These are phyloP conservation scores for Hyaloperonospora arabidopsidis DNA, from an alignment of 352 stramenopile genomes.

Conservation along the genomic window DNA sequence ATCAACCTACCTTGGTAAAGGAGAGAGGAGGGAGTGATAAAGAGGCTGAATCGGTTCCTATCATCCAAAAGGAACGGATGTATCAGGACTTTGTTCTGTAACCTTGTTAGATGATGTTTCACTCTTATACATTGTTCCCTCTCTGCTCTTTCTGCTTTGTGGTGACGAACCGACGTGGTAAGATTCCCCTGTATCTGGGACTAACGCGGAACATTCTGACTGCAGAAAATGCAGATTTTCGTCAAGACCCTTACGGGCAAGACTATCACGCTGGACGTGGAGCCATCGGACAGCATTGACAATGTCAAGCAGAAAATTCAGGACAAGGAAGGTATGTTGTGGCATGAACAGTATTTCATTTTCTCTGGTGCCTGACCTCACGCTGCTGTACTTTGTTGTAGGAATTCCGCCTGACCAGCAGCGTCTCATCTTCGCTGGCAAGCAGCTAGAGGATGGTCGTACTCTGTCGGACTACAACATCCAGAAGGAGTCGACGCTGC, in stretches of 20 bases:
- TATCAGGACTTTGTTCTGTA: too few species aligned
- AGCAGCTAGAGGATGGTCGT: constrained; percentile 97
- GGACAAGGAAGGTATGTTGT: constrained; percentile 95
- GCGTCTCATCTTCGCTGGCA: constrained; percentile 99
- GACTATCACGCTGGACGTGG: constrained; percentile 99
- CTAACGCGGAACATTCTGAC: constrained; percentile 18
- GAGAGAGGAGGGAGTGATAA: neutral
- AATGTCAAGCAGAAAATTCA: constrained; percentile 99
- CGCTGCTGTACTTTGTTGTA: constrained; percentile 10
- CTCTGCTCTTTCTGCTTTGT: constrained; percentile 4
- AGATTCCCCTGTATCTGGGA: constrained; percentile 2
- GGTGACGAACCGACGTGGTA: constrained; percentile 13
- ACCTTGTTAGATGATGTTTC: too few species aligned
- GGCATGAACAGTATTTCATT: neutral
- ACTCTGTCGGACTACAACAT: constrained; percentile 93
- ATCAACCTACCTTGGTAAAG: neutral
- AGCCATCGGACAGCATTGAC: constrained; percentile 99
- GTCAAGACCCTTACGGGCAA: constrained; percentile 96
- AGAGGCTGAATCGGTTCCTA: neutral
- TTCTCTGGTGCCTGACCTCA: neutral
- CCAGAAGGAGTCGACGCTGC: constrained; percentile 95
- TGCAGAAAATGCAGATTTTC: constrained; percentile 91
- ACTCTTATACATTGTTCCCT: neutral
- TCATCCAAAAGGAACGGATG: neutral
- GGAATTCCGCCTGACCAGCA: constrained; percentile 99